phyloP scores from a whole-genome alignment of 257 asterid species.

The Solanum virginianum region DNA sequence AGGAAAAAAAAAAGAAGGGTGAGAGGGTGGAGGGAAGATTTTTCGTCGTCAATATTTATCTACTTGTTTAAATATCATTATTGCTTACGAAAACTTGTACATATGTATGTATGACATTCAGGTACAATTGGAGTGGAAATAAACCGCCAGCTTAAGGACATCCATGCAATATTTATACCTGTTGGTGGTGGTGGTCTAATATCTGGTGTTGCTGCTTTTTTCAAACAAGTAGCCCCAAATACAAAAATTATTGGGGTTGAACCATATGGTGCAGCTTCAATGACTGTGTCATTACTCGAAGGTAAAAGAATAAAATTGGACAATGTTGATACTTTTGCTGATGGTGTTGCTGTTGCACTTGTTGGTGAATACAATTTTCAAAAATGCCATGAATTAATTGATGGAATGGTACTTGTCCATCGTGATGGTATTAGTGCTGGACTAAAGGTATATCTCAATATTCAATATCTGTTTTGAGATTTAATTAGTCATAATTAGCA shows the following conservation, averaged over 20 bases:
- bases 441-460: conserved; percentile 28
- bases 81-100: not conserved
- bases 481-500: too few species aligned
- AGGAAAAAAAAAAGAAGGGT: too few species aligned
- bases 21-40: too few species aligned
- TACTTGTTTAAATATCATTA: not conserved
- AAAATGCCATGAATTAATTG: conserved; percentile 64
- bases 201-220: conserved; percentile 83
- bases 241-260: conserved; percentile 87
- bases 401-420: conserved; percentile 72
- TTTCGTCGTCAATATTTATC: not conserved
- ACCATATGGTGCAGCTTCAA: conserved; percentile 85
- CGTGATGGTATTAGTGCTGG: conserved; percentile 87
- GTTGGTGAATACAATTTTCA: conserved; percentile 76
- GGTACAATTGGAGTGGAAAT: conserved; percentile 92
- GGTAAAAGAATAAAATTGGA: conserved; percentile 53
- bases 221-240: conserved; percentile 63
- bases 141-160: conserved; percentile 41
- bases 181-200: conserved; percentile 96
- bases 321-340: conserved; percentile 92
- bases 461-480: too few species aligned
- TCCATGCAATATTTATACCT: conserved; percentile 80
- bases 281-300: conserved; percentile 70
- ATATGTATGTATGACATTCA: not conserved
- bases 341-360: conserved; percentile 88